A percentile compares a stretch with the other conserved stretches of the same genome.
phyloP scores from a whole-genome alignment of 2,329 filamentous ascomycete species.

The Stemphylium beticola region DNA sequence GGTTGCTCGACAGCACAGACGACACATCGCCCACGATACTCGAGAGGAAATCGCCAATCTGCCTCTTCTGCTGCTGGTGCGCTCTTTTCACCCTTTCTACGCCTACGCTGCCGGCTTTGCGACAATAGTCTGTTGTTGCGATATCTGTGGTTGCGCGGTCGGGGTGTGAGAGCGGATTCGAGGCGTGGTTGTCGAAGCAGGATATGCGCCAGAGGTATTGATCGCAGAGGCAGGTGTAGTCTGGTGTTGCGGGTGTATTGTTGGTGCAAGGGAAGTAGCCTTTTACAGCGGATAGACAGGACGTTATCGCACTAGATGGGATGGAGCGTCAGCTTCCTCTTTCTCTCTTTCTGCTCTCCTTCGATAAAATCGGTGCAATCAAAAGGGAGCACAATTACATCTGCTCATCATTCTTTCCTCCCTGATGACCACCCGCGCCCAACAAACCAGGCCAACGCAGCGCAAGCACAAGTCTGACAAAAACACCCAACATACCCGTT shows the following conservation, averaged over 20 bases:
- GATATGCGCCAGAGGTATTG: constrained; percentile 20
- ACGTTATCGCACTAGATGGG: constrained; percentile 7
- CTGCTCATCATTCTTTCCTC: background rate
- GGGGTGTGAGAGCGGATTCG: background rate
- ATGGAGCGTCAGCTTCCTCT: background rate
- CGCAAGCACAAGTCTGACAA: too few species aligned
- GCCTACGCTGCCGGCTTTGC: constrained; percentile 13
- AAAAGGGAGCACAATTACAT: background rate
- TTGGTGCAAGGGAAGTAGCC: constrained; percentile 11
- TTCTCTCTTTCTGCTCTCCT: background rate
- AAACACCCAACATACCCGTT: too few species aligned
- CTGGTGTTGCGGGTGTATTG: background rate
- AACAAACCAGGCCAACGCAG: too few species aligned
- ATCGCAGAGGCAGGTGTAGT: constrained; percentile 18
- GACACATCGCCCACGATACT: constrained; percentile 17
- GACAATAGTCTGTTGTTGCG: constrained; percentile 4
- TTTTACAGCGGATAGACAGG: constrained; percentile 10
- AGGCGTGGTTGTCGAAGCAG: constrained; percentile 21
- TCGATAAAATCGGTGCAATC: background rate
- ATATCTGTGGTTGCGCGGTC: background rate
- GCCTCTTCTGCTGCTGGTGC: constrained; percentile 12
- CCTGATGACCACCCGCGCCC: too few species aligned
- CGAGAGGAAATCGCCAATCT: constrained; percentile 14
- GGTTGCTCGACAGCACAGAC: constrained; percentile 13
- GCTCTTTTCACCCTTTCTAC: constrained; percentile 3